Evolutionary conservation across 2,329 filamentous ascomycete genomes (phyloP).

Genomic region (Epichloe baconii): DNA sequence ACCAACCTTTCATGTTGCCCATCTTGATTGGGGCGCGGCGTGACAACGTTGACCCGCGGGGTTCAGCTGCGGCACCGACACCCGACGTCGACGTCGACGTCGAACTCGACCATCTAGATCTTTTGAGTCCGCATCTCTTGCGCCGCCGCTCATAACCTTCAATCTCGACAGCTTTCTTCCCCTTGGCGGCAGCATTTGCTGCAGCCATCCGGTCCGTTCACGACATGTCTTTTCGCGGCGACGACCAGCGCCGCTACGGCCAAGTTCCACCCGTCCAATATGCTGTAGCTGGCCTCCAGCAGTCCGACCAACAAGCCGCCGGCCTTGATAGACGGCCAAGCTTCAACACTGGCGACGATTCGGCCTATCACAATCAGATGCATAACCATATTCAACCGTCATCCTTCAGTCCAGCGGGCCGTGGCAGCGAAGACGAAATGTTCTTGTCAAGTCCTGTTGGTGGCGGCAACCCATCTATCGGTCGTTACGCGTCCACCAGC

Average conservation of each 20-base stretch:
- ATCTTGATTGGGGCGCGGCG: constrained; percentile 1
- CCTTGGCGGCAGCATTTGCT: constrained; percentile 1
- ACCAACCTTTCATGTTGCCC: background rate
- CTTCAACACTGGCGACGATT: constrained; percentile 67
- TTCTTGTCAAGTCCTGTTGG: constrained; percentile 41
- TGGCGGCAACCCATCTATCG: constrained; percentile 9
- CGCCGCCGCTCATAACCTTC: background rate
- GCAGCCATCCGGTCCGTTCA: background rate
- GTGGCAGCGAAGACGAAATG: constrained; percentile 41
- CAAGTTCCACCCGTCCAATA: constrained; percentile 55
- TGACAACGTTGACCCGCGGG: constrained; percentile 11
- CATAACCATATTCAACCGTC: constrained; percentile 13
- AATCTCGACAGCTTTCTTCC: background rate
- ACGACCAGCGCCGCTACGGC: constrained; percentile 51
- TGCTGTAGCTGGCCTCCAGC: constrained; percentile 30
- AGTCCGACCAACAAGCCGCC: constrained; percentile 4
- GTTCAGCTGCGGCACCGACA: constrained; percentile 5
- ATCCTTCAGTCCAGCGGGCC: constrained; percentile 3
- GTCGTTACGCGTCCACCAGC: constrained; percentile 29
- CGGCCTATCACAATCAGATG: constrained; percentile 33
- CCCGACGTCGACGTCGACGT: background rate
- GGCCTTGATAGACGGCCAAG: constrained; percentile 45
- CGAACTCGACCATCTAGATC: background rate
- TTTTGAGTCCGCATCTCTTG: background rate
- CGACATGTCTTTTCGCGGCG: constrained; percentile 50